A percentile compares a stretch with the other conserved stretches of the same genome.
These are phyloP conservation scores for Hemisphaericaspora lyxosophila DNA, from an alignment of 1,139 yeast species.

Conservation along the genomic window DNA sequence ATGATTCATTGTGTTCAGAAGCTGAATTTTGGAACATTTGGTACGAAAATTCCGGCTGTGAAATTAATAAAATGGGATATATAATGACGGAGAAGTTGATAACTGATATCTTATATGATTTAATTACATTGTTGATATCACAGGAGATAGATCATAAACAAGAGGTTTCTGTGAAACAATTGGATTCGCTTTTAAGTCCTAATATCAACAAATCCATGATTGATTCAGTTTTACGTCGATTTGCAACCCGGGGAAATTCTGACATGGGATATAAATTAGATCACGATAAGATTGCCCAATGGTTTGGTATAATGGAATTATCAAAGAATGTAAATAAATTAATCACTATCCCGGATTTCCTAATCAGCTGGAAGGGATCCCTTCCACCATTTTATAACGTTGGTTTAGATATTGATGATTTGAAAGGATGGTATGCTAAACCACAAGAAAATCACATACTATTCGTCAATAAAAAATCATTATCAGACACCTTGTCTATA, in stretches of 20 bases:
- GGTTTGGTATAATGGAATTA: conserved; percentile 63
- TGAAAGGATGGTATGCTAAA: conserved; percentile 56
- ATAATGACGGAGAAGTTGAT: conserved; percentile 23
- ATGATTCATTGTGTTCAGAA: conserved; percentile 56
- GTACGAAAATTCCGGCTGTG: conserved; percentile 59
- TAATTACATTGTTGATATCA: conserved; percentile 54
- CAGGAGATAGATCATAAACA: conserved; percentile 30
- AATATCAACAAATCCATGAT: conserved; percentile 27
- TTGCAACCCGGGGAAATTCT: conserved; percentile 24
- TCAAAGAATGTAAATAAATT: conserved; percentile 29
- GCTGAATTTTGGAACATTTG: conserved; percentile 54
- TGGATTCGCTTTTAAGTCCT: conserved; percentile 1
- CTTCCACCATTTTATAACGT: conserved; percentile 66
- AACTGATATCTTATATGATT: conserved; percentile 36
- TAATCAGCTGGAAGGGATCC: conserved; percentile 61
- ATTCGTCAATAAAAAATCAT: conserved; percentile 46
- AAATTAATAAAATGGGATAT: conserved; percentile 35
- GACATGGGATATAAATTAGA: conserved; percentile 32
- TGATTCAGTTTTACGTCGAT: conserved; percentile 47
- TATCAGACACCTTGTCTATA: conserved; percentile 52
- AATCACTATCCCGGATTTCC: conserved; percentile 46
- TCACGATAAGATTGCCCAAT: conserved; percentile 43
- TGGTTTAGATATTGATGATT: conserved; percentile 50
- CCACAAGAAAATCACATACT: conserved; percentile 48
- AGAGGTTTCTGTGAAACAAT: neutral